These are phyloP conservation scores for Triangularia verruculosa DNA, from an alignment of 2,329 filamentous ascomycete species.

Conservation along the genomic window DNA sequence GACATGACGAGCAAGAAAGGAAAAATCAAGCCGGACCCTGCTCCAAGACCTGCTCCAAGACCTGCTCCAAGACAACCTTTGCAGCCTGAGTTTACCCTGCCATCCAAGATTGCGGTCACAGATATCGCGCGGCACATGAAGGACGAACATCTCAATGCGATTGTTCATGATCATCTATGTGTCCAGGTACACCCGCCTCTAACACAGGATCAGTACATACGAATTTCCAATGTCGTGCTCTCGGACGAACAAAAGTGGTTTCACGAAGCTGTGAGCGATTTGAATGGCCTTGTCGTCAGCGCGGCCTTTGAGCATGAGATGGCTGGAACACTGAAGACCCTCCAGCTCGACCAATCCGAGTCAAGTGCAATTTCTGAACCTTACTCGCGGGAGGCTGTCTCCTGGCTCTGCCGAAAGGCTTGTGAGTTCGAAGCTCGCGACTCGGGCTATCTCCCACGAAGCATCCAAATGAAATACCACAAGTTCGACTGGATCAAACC, in stretches of 20 bases:
- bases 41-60: too few species aligned
- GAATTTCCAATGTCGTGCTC: conserved; percentile 7
- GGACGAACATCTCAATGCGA: conserved; percentile 6
- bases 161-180: conserved; percentile 4
- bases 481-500: conserved; percentile 7
- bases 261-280: conserved; percentile 11
- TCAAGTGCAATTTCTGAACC: background rate
- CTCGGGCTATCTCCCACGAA: conserved; percentile 8
- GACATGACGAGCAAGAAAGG: conserved; percentile 2
- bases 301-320: conserved; percentile 5
- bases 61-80: conserved; percentile 2
- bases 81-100: conserved; percentile 5
- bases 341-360: background rate
- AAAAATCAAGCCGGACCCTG: background rate
- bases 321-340: conserved; percentile 4
- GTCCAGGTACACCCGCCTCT: conserved; percentile 7
- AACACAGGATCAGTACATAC: conserved; percentile 9
- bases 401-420: conserved; percentile 6
- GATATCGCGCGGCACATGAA: conserved; percentile 6
- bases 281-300: conserved; percentile 8
- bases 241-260: conserved; percentile 7
- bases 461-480: background rate
- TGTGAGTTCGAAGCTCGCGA: background rate
- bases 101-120: background rate
- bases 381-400: conserved; percentile 5